A percentile compares a stretch with the other conserved stretches of the same genome.
phyloP scores from a whole-genome alignment of 2,329 filamentous ascomycete genomes.

The Trichoderma sp. region DNA sequence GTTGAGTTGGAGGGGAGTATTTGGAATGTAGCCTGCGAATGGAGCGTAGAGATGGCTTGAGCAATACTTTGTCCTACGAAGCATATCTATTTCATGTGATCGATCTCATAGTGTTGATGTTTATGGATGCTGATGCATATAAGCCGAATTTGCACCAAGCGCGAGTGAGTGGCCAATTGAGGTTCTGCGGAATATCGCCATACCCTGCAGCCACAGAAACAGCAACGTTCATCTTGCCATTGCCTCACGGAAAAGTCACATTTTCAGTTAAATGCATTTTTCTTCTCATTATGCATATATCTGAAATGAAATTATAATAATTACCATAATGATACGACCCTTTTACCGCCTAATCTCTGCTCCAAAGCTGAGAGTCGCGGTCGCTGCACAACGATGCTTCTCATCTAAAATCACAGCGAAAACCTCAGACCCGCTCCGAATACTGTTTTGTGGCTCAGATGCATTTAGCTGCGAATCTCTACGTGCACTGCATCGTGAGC shows the following conservation, averaged over 20 bases:
- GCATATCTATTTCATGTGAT: not conserved
- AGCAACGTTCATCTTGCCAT: not conserved
- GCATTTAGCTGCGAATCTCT: constrained; percentile 82
- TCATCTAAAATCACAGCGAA: constrained; percentile 25
- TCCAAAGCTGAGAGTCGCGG: constrained; percentile 15
- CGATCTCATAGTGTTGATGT: not conserved
- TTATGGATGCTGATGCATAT: constrained; percentile 32
- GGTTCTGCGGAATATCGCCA: not conserved
- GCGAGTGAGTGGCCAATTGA: constrained; percentile 25
- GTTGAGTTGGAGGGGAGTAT: constrained; percentile 35
- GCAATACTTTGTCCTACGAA: not conserved
- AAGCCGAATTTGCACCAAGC: constrained; percentile 39
- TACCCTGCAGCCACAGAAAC: not conserved
- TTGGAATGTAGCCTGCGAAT: constrained; percentile 45
- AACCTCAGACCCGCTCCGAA: constrained; percentile 64
- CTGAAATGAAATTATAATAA: not conserved
- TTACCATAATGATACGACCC: constrained; percentile 27
- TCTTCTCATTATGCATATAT: not conserved
- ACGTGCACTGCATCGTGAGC: constrained; percentile 65
- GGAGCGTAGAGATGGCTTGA: constrained; percentile 31
- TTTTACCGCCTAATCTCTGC: constrained; percentile 19
- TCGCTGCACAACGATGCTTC: constrained; percentile 24
- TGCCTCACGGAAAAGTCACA: not conserved
- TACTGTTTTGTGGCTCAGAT: constrained; percentile 95
- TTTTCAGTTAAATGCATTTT: not conserved